Percentiles rank a stretch among this genome's conserved stretches.
These are phyloP conservation scores for Aspergillus steynii DNA, from an alignment of 495 filamentous ascomycete species.

Conservation along the genomic window DNA sequence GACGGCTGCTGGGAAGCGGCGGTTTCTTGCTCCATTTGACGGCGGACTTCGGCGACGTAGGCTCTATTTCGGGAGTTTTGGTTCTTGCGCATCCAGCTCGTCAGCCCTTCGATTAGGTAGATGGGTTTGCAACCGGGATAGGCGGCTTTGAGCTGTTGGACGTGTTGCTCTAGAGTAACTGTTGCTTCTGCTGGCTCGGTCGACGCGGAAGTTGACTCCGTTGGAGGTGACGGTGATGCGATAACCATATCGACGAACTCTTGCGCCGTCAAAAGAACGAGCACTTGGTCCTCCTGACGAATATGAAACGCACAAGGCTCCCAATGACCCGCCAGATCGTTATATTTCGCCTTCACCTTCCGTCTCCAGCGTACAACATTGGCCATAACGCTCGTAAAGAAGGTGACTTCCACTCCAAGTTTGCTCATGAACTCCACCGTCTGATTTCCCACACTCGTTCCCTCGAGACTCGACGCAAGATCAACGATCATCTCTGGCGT, in stretches of 20 bases:
- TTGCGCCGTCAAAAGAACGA: slow-evolving; percentile 64
- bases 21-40: slow-evolving; percentile 43
- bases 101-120: slow-evolving; percentile 77
- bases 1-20: slow-evolving; percentile 19
- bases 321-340: slow-evolving; percentile 62
- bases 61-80: slow-evolving; percentile 64
- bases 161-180: not conserved
- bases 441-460: slow-evolving; percentile 48
- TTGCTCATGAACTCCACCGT: slow-evolving; percentile 54
- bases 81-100: slow-evolving; percentile 68
- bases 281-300: slow-evolving; percentile 62
- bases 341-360: slow-evolving; percentile 63
- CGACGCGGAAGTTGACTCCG: slow-evolving; percentile 60
- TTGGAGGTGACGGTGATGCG: slow-evolving; percentile 23
- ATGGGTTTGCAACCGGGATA: slow-evolving; percentile 59
- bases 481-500: slow-evolving; percentile 84
- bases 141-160: slow-evolving; percentile 48
- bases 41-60: slow-evolving; percentile 64
- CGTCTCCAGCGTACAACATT: slow-evolving; percentile 75
- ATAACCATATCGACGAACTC: slow-evolving; percentile 68
- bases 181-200: not conserved
- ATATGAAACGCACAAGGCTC: slow-evolving; percentile 62
- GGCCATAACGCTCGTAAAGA: slow-evolving; percentile 50
- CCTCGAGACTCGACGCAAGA: slow-evolving; percentile 58
- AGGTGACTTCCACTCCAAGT: slow-evolving; percentile 56